These are phyloP conservation scores for Macrolepiota dolichaula DNA, from an alignment of 768 basidiomycete species.

Conservation along the genomic window DNA sequence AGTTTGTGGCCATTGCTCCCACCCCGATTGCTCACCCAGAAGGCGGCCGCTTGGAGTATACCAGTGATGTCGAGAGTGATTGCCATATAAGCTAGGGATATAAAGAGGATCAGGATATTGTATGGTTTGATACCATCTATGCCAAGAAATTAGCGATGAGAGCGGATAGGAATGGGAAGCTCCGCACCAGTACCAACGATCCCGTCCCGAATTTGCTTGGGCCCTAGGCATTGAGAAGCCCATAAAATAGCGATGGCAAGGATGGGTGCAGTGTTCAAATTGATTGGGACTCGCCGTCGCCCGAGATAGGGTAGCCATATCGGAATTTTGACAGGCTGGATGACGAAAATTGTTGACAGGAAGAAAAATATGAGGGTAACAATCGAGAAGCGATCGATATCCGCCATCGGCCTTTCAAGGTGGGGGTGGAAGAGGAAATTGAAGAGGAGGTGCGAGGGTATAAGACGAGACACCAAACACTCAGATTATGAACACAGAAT, in stretches of 20 bases:
- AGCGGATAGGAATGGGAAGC: not conserved
- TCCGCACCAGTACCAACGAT: constrained; percentile 50
- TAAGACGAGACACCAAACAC: not conserved
- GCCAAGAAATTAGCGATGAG: not conserved
- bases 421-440: constrained; percentile 33
- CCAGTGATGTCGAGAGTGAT: constrained; percentile 91
- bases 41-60: constrained; percentile 80
- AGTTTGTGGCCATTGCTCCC: constrained; percentile 69
- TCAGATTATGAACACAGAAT: not conserved
- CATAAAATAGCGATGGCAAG: constrained; percentile 48
- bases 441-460: not conserved
- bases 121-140: constrained; percentile 78
- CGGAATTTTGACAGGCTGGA: constrained; percentile 36
- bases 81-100: constrained; percentile 89
- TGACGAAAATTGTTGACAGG: constrained; percentile 50
- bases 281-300: constrained; percentile 31
- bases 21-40: constrained; percentile 82
- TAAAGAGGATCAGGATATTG: constrained; percentile 91
- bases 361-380: constrained; percentile 52
- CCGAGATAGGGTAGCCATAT: constrained; percentile 29
- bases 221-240: constrained; percentile 53
- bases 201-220: constrained; percentile 59
- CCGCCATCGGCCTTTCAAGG: constrained; percentile 15
- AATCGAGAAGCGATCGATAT: constrained; percentile 21
- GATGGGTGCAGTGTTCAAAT: constrained; percentile 54